These are phyloP conservation scores for Rhododendron kiyosumense DNA, from an alignment of 148 eudicot species.

Conservation along the genomic window DNA sequence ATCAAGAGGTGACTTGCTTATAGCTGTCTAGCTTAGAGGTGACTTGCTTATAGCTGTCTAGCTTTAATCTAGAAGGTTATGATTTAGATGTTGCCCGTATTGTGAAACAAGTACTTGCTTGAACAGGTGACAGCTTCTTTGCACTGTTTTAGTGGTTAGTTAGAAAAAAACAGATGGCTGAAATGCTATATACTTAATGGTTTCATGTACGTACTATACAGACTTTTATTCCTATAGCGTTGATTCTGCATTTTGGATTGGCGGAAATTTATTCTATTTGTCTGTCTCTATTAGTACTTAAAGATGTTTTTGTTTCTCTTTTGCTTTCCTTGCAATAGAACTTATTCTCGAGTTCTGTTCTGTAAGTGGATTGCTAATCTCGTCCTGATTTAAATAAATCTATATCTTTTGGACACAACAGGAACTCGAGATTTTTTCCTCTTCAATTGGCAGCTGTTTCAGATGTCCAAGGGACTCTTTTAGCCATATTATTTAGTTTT, in stretches of 20 bases:
- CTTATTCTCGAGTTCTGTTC: neutral
- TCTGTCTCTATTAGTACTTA: neutral
- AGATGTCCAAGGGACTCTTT: neutral
- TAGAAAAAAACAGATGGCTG: neutral
- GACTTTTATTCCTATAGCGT: neutral
- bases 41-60: neutral
- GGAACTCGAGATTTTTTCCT: neutral
- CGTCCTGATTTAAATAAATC: neutral
- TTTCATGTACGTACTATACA: neutral
- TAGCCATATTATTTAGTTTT: neutral
- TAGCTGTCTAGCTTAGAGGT: neutral
- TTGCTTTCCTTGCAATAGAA: neutral
- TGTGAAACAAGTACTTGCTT: neutral
- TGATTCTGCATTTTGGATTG: neutral
- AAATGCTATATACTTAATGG: neutral
- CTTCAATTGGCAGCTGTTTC: neutral
- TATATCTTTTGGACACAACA: neutral
- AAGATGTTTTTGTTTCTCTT: neutral
- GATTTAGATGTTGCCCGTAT: neutral
- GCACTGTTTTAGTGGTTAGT: neutral
- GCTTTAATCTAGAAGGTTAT: neutral
- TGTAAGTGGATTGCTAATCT: neutral
- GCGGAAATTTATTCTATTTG: neutral
- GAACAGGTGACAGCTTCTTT: neutral
- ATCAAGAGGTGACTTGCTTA: neutral